These are phyloP conservation scores for Tricholoma saponaceum DNA, from an alignment of 768 basidiomycete species.

Conservation along the genomic window DNA sequence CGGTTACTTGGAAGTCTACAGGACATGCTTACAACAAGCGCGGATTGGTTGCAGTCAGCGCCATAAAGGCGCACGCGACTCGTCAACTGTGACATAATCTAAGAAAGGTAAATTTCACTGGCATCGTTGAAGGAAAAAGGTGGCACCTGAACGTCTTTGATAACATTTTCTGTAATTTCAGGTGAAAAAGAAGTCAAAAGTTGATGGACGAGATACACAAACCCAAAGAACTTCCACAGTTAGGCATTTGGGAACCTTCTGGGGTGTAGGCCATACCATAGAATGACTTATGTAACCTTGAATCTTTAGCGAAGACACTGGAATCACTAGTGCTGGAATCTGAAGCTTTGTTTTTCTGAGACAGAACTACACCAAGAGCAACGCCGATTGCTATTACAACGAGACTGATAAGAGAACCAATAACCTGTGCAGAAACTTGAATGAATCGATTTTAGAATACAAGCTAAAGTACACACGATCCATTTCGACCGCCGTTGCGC, in stretches of 20 bases:
- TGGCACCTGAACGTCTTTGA: constrained; percentile 66
- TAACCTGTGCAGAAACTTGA: constrained; percentile 31
- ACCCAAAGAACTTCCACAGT: constrained; percentile 58
- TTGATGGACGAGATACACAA: constrained; percentile 7
- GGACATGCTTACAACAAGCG: constrained; percentile 54
- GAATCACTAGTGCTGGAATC: constrained; percentile 45
- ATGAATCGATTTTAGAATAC: constrained; percentile 1
- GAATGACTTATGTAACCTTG: constrained; percentile 64
- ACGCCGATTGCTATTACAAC: constrained; percentile 49
- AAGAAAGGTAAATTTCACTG: constrained; percentile 10
- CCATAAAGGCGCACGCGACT: constrained; percentile 79
- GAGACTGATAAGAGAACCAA: constrained; percentile 44
- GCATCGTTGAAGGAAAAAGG: neutral
- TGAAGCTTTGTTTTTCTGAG: constrained; percentile 42
- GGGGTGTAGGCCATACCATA: constrained; percentile 90
- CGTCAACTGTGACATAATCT: constrained; percentile 86
- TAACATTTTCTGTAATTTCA: constrained; percentile 44
- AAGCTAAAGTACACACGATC: constrained; percentile 42
- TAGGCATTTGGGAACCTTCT: constrained; percentile 56
- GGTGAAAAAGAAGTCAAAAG: neutral
- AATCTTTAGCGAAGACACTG: constrained; percentile 65
- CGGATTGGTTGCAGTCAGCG: constrained; percentile 80
- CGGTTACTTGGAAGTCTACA: neutral
- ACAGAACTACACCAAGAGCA: constrained; percentile 60
- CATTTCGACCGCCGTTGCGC: constrained; percentile 42